phyloP scores from a whole-genome alignment of 768 basidiomycete genomes.

The Agrocybe praecox region DNA sequence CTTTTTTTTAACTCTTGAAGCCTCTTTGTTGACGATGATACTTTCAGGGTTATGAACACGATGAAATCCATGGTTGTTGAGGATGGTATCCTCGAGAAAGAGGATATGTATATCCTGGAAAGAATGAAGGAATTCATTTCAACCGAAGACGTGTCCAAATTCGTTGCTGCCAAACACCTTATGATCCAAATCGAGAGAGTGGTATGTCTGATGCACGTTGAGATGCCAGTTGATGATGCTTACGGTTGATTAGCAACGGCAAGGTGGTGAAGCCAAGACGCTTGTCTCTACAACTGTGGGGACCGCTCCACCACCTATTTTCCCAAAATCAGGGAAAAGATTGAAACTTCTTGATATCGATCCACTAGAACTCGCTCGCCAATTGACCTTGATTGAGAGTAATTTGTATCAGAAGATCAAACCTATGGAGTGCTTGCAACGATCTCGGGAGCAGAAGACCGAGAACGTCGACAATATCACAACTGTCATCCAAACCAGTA shows the following conservation, averaged over 20 bases:
- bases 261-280: conserved; percentile 61
- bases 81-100: conserved; percentile 82
- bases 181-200: conserved; percentile 75
- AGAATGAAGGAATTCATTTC: conserved; percentile 81
- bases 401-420: conserved; percentile 85
- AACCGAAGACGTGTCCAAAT: conserved; percentile 61
- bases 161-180: conserved; percentile 76
- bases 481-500: conserved; percentile 84
- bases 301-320: conserved; percentile 74
- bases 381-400: conserved; percentile 91
- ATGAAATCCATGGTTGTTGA: conserved; percentile 89
- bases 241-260: conserved; percentile 38
- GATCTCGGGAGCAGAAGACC: conserved; percentile 73
- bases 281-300: conserved; percentile 54
- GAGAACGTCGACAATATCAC: conserved; percentile 85
- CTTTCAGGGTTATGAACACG: conserved; percentile 79
- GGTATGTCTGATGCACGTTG: conserved; percentile 47
- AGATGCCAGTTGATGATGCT: not conserved
- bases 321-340: conserved; percentile 71
- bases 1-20: not conserved
- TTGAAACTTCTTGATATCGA: conserved; percentile 87
- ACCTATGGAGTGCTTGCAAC: conserved; percentile 88
- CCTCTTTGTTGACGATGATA: conserved; percentile 1
- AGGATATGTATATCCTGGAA: conserved; percentile 81
- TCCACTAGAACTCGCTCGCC: conserved; percentile 86